Evolutionary conservation across 257 asterid species (phyloP).

Genomic region (Capsicum baccatum): DNA sequence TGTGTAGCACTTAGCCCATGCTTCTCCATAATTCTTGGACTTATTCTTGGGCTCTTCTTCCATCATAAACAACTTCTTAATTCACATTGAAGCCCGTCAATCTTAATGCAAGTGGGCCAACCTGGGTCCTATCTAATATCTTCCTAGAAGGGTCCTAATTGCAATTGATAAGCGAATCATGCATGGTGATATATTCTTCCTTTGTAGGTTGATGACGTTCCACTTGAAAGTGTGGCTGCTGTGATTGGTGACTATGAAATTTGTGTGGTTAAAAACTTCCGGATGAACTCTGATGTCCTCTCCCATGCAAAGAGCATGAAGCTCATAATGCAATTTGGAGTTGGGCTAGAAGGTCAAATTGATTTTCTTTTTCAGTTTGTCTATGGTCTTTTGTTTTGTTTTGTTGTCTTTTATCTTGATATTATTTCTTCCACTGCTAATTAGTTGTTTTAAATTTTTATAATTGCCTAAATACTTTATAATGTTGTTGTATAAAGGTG

Average conservation of each 20-base stretch:
- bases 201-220: conserved; percentile 76
- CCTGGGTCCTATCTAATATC: background rate
- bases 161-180: background rate
- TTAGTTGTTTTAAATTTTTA: background rate
- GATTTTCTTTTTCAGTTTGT: conserved; percentile 29
- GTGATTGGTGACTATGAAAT: conserved; percentile 77
- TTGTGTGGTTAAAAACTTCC: conserved; percentile 72
- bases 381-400: background rate
- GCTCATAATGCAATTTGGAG: conserved; percentile 96
- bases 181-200: background rate
- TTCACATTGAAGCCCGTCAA: too few species aligned
- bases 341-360: conserved; percentile 85
- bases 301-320: conserved; percentile 77
- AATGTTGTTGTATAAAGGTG: conserved; percentile 48
- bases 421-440: background rate
- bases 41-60: too few species aligned
- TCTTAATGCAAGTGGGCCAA: too few species aligned
- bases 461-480: background rate
- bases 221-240: conserved; percentile 64
- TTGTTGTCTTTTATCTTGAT: background rate
- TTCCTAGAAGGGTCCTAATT: background rate
- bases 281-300: conserved; percentile 68
- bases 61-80: too few species aligned
- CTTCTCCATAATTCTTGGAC: too few species aligned
- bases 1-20: too few species aligned